Base-by-base conservation (phyloP, 306 rosid genomes). In the Betula pendula region DNA sequence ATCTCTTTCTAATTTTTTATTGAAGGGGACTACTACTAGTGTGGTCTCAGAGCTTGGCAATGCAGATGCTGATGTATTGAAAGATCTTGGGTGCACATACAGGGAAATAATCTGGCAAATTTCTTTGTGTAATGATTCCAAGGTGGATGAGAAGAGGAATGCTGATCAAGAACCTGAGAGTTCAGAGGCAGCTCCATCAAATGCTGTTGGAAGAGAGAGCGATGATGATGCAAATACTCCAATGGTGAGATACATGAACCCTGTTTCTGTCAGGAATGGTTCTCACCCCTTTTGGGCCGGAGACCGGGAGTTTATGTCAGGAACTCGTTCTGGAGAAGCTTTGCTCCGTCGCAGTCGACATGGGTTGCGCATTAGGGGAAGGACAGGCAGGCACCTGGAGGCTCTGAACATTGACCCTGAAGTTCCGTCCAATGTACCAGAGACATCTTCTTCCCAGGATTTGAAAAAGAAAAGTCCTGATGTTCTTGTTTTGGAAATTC, bases 401-500 rank as follows among this genome's bases (percentile, higher is more conserved):
- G 89, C 93, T 78, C 81, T 91, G 50, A 80, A 84, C 83, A 79
- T 89, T 78, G 99, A 92, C 80, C 87, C 93, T 58, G 99, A 95
- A 75, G 84, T 87, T 76, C 81, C 97, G 65, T 75, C 90, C 47
- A 79, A 84, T 76, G 82, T 82, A 74, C 73, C 74, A 1, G 99
- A 92, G 83, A 68, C 84, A 81, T 77, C 93, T 82, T 73, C 82
- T 40, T 81, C 92, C 53, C 97, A 86, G 74, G 97, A 95, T 85
- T 73, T 89, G 84, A 92, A 90, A 81, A 95, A 92, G 92, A 95
- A 95, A 89, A 92, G 97, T 63, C 99, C 99, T 22, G 97, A 90
- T 59, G 89, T 90, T 85, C 87, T 95, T 75, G 88, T 87, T 45
- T 75, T 71, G 8, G 99, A 95, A 80, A 90, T 86, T 91, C 88